Evolutionary conservation across 2,329 filamentous ascomycete genomes (phyloP).

Genomic region (Verticillium zaregamsianum): DNA sequence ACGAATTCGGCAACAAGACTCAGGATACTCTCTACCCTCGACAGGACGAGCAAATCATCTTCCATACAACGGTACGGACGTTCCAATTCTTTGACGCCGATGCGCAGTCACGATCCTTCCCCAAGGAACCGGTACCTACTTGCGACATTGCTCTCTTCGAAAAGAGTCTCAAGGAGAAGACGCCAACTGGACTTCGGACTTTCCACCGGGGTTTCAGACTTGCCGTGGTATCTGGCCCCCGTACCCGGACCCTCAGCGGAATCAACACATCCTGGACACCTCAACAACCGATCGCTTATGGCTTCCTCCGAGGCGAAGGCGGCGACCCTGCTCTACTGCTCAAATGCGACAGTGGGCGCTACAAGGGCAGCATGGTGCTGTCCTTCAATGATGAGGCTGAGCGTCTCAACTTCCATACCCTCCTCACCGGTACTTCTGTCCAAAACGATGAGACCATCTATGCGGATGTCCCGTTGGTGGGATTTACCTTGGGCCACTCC

Average conservation of each 20-base stretch:
- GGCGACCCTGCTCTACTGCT: slow-evolving; percentile 67
- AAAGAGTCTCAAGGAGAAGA: slow-evolving; percentile 60
- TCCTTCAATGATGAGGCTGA: slow-evolving; percentile 73
- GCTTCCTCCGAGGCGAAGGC: slow-evolving; percentile 68
- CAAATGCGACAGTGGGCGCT: slow-evolving; percentile 61
- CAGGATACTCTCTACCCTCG: slow-evolving; percentile 66
- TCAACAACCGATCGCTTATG: slow-evolving; percentile 68
- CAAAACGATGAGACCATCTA: slow-evolving; percentile 66
- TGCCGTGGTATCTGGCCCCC: slow-evolving; percentile 71
- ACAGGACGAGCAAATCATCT: slow-evolving; percentile 65
- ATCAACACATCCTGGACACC: slow-evolving; percentile 67
- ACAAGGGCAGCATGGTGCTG: slow-evolving; percentile 69
- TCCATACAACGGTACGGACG: slow-evolving; percentile 63
- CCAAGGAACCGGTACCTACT: slow-evolving; percentile 65
- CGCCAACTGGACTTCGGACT: slow-evolving; percentile 67
- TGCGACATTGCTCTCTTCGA: slow-evolving; percentile 78
- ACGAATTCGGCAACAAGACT: slow-evolving; percentile 77
- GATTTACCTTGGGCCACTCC: slow-evolving; percentile 57
- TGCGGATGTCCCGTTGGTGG: slow-evolving; percentile 62
- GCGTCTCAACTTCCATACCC: slow-evolving; percentile 65
- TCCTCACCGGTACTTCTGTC: slow-evolving; percentile 69
- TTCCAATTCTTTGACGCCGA: slow-evolving; percentile 80
- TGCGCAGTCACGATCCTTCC: slow-evolving; percentile 67
- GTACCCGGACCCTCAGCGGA: slow-evolving; percentile 72
- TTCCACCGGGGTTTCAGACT: slow-evolving; percentile 78